Base-by-base conservation (phyloP, 2,329 filamentous ascomycete genomes). In the Scytalidium lignicola region DNA sequence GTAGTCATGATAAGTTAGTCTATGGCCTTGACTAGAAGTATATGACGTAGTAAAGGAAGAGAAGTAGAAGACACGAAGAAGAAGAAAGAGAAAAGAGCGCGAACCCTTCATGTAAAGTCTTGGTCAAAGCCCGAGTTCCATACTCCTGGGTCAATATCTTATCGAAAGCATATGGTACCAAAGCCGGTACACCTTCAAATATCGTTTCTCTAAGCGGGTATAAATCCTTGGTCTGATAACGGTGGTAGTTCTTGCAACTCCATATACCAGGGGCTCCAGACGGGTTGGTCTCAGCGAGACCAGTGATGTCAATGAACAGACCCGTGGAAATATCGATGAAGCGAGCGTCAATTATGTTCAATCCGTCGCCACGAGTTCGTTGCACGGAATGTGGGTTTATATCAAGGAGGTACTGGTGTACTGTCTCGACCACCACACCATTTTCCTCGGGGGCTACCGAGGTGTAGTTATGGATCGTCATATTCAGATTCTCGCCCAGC, bases 261-360 rank as follows among this genome's bases (percentile, higher is more conserved):
- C 85, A 88, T 23, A 86, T 65, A 6, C 86, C 85, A 0, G 87
- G 86, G 18, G 70, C 59, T 2, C 65, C 66, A 15, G 72, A 70
- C 0, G 79, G 75, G 26, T 88, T 74, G 18, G 84, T 79, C 70
- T 90, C 85, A 45, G 80, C 79, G 29, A 93, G 69, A 12, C 80
- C 88, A 1, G 89, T 93, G 61, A 95, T 90, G 65, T 93, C 88
- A 65, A 93, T 83, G 66, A 87, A 95, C 61, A 92, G 75, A 43
- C 88, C 88, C 58, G 84, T 93, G 48, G 71, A 67, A 51, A 76
- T 76, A 66, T 93, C 88, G 62, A 93, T 88, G 86, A 87, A 95
- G 42, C 89, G 78, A 20, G 84, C 88, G 67, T 93, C 89, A 59
- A 93, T 93, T 49, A 93, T 78, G 64, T 95, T 95, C 62, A 75